Conservation (phyloP, 1,284 basidiomycete species). For the Cryptococcus neoformans region DNA sequence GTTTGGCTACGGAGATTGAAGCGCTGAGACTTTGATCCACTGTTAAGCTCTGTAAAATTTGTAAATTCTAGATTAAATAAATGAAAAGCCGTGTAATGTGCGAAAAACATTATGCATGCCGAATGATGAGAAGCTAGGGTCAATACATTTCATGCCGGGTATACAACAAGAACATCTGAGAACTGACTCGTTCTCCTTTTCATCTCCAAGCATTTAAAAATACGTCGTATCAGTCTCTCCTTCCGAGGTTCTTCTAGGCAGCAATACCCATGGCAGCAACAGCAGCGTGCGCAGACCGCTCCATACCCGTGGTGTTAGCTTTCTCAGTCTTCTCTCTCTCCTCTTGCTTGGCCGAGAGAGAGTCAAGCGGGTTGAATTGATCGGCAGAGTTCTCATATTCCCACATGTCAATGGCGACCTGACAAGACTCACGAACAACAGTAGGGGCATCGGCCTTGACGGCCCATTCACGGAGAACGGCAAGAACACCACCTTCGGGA, state of each 20-base stretch:
- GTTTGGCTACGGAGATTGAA: constrained; percentile 44
- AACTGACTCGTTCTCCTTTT: no score
- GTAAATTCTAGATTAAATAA: not conserved
- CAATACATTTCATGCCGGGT: constrained; percentile 6
- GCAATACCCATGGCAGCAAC: constrained; percentile 29
- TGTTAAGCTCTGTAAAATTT: not conserved
- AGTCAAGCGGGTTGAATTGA: constrained; percentile 80
- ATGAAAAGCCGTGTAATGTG: not conserved
- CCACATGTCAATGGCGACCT: constrained; percentile 97
- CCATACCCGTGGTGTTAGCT: constrained; percentile 46
- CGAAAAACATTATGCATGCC: not conserved
- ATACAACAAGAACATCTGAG: constrained; percentile 1
- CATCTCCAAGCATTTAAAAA: no score
- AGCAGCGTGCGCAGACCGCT: constrained; percentile 41
- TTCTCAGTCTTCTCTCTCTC: constrained; percentile 13
- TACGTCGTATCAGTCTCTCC: no score
- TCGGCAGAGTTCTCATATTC: constrained; percentile 84
- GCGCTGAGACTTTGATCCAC: not conserved
- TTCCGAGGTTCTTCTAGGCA: constrained; percentile 10
- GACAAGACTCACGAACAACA: constrained; percentile 94
- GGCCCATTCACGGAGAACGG: constrained; percentile 83
- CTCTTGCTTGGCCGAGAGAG: constrained; percentile 35
- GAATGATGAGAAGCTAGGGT: not conserved
- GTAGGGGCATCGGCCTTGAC: constrained; percentile 69
- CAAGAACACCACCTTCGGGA: constrained; percentile 61